Base-by-base conservation (phyloP, 768 basidiomycete species). In the Ramaria sp. region DNA sequence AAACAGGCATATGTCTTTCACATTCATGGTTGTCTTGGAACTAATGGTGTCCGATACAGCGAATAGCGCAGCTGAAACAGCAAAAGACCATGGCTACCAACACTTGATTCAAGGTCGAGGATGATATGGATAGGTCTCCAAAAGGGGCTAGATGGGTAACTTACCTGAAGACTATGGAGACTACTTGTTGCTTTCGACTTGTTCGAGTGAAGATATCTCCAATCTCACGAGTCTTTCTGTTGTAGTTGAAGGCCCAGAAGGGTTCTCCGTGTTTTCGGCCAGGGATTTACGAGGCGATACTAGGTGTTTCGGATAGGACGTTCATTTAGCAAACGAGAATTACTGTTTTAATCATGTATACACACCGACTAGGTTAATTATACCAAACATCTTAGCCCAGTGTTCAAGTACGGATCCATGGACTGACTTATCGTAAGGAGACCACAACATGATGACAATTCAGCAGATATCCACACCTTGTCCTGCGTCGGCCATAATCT, bases 21-120 rank as follows among this genome's bases (percentile, higher is more conserved):
- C 24, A 53, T 59, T 61, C 3, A n/a, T 62, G 24, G 59, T 34
- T n/a, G 13, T 20, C 2, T 13, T 46, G 38, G 15, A 59, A 7
- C 13, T 50, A 30, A 24, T 13, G 20, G 45, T 19, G 57, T 57
- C 41, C 45, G 27, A 27, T 52, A 13, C 59, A 87, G 87, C 81
- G 86, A 9, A 88, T 91, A 54, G 86, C 87, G 9, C 78, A 80
- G 66, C 67, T 89, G 62, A 91, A 91, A 64, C 88, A 87, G 63
- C 84, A 88, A 70, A 91, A 90, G 71, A 86, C 81, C 68, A 74
- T 72, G 10, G 61, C 56, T 15, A 49, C 68, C 15, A 72, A 72
- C 61, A 58, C 64, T 24, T 65, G 54, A 63, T 53, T n/a, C n/a
- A 24, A 33, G 7, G 12, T 10, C 46, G 34, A 33, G 42, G 47